Percentiles rank a stretch among this genome's conserved stretches.
phyloP scores from a whole-genome alignment of 1,284 basidiomycete species.

The Fistulina hepatica region DNA sequence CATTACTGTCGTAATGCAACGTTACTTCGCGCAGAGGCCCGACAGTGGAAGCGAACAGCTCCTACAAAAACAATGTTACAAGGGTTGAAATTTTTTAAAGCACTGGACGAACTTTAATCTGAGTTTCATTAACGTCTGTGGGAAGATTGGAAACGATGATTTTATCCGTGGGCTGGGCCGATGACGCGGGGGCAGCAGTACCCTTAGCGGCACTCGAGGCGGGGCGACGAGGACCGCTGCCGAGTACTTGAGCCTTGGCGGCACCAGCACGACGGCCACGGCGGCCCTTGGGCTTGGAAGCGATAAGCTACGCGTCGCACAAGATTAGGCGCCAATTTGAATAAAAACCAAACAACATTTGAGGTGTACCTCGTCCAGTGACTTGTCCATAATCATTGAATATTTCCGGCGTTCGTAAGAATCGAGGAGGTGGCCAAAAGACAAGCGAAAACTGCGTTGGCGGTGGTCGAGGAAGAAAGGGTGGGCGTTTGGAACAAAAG shows the following conservation, averaged over 20 bases:
- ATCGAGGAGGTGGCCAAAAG: conserved; percentile 18
- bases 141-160: conserved; percentile 97
- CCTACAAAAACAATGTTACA: conserved; percentile 59
- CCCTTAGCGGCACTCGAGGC: conserved; percentile 34
- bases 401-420: conserved; percentile 12
- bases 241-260: conserved; percentile 42
- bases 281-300: conserved; percentile 46
- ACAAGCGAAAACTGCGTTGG: conserved; percentile 18
- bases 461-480: conserved; percentile 7
- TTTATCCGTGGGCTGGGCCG: conserved; percentile 53
- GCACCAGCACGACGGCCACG: conserved; percentile 35
- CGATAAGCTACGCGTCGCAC: conserved; percentile 53
- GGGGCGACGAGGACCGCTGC: conserved; percentile 35
- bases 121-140: conserved; percentile 85
- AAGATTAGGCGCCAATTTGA: conserved; percentile 15
- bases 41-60: conserved; percentile 87
- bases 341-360: conserved; percentile 15
- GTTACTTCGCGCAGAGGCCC: conserved; percentile 78
- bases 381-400: conserved; percentile 58
- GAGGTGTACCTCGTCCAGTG: conserved; percentile 84
- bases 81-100: conserved; percentile 1
- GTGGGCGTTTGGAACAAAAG: not conserved
- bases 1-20: conserved; percentile 77
- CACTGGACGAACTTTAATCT: conserved; percentile 63
- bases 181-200: conserved; percentile 26